Percentiles rank a stretch among this genome's conserved stretches.
These are phyloP conservation scores for Brassica napus DNA, from an alignment of 345 rosid species.

Conservation along the genomic window Da-Ae NC_063450.1:23258001-23258500, in stretches of 20 bases:
- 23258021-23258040: constrained; percentile 19
- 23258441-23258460: neutral
- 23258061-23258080: neutral
- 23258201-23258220: neutral
- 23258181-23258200: neutral
- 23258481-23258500: no score
- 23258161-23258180: neutral
- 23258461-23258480: no score
- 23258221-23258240: neutral
- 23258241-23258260: neutral
- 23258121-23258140: neutral
- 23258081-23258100: no score
- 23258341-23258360: constrained; percentile 3
- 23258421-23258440: constrained; percentile 22
- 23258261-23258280: neutral
- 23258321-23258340: neutral
- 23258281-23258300: neutral
- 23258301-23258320: neutral
- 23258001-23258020: constrained; percentile 4
- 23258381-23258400: constrained; percentile 25
- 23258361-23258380: constrained; percentile 19
- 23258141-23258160: neutral
- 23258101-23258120: no score
- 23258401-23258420: neutral
- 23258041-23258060: constrained; percentile 15